Base-by-base conservation (phyloP, 306 rosid genomes). In the Begonia masoniana region DNA sequence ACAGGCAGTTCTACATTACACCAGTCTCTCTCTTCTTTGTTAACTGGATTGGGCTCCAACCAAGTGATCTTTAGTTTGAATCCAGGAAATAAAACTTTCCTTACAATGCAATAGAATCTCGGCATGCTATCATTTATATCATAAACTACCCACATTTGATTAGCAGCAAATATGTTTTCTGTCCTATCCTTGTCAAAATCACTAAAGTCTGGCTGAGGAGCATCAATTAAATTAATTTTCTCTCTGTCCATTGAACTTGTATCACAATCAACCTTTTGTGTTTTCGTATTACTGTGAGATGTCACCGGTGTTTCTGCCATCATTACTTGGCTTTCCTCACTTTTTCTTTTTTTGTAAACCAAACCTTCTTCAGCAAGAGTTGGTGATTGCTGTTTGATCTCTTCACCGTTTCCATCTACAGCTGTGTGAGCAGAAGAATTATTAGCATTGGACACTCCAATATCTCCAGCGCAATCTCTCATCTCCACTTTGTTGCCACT, bases 41-140 rank as follows among this genome's bases (percentile, higher is more conserved):
- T 60, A 52, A 75, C 69, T 4, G 94, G 89, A 49, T 68, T 39
- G 52, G 84, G 55, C 72, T 83, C 96, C 55, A 91, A 74, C 97
- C 97, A 91, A 14, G 67, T 64, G 64, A 83, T 67, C 72, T 16
- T 73, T 73, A 89, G 68, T 73, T 65, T 69, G 65, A 84, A 91
- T 24, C 55, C 74, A 60, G 81, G 78, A 48, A 73, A 73, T 63
- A 73, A 47, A 31, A 83, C 88, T 74, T 80, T 81, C 73, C 63
- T 78, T 58, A 91, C 54, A n/a, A 63, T 62, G 21, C 92, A 95
- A 70, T 85, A 91, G 68, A 59, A 91, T 73, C 97, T 81, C 39
- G 97, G 97, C 96, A 91, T 83, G 42, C 75, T 53, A 68, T 79
- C 91, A 26, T n/a, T n/a, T 47, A 62, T 39, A 73, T 85, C 97